Percentiles rank a stretch among this genome's conserved stretches.
Evolutionary conservation across 2,329 filamentous ascomycete genomes (phyloP).

Genomic region (Scedosporium apiospermum): DNA sequence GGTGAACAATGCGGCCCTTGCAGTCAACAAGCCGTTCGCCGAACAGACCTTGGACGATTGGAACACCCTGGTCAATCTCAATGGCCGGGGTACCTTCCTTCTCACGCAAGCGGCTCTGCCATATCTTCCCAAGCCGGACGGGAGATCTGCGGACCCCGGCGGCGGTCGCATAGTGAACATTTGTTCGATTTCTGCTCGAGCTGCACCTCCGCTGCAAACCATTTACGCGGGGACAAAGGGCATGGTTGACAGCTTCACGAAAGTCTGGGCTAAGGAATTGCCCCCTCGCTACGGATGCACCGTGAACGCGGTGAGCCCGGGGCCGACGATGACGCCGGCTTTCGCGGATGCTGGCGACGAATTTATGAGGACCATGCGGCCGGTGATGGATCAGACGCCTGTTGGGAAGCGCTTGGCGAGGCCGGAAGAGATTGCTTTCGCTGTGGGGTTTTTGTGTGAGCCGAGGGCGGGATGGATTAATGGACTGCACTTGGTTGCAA

Average conservation of each 20-base stretch:
- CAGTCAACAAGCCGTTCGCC: conserved; percentile 25
- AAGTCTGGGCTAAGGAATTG: conserved; percentile 32
- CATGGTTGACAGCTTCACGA: conserved; percentile 38
- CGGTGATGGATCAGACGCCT: conserved; percentile 31
- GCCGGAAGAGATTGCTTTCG: conserved; percentile 35
- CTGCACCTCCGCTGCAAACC: conserved; percentile 25
- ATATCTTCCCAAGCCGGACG: conserved; percentile 17
- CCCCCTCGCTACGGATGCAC: conserved; percentile 34
- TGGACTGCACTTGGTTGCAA: conserved; percentile 22
- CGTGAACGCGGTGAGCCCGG: conserved; percentile 33
- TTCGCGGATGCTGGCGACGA: conserved; percentile 13
- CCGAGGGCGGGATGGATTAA: conserved; percentile 37
- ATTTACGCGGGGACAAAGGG: conserved; percentile 40
- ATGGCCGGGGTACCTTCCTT: conserved; percentile 30
- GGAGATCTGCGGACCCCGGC: conserved; percentile 10
- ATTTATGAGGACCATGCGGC: conserved; percentile 27
- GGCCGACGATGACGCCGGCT: conserved; percentile 30
- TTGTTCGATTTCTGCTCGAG: conserved; percentile 21
- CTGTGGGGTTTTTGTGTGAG: conserved; percentile 34
- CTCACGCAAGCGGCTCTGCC: conserved; percentile 26
- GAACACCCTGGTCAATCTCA: conserved; percentile 30
- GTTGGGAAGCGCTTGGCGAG: conserved; percentile 30
- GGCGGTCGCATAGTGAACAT: conserved; percentile 34
- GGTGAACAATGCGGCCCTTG: conserved; percentile 25
- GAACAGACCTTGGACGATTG: conserved; percentile 28